Percentiles rank a stretch among this genome's conserved stretches.
Conservation (phyloP, 768 basidiomycete genomes). For the Fistulinella prunicolor region DNA sequence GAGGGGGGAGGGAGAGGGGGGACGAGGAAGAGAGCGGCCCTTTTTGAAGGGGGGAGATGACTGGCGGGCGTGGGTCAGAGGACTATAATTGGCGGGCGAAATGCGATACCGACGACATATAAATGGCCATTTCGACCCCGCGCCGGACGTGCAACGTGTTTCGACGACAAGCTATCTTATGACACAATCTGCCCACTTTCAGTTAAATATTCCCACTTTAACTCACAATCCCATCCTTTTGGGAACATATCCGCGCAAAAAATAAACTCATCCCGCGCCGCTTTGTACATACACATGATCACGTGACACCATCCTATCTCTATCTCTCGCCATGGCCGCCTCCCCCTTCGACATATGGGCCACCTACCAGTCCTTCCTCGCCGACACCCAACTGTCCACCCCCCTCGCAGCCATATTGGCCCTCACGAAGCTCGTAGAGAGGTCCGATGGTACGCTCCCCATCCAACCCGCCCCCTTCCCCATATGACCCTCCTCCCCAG, state of each 20-base stretch:
- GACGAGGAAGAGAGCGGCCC: conserved; percentile 26
- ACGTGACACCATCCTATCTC: conserved; percentile 19
- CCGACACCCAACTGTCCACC: conserved; percentile 68
- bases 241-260: conserved; percentile 24
- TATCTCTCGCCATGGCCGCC: conserved; percentile 9
- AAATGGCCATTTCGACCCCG: conserved; percentile 52
- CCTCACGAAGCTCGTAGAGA: conserved; percentile 75
- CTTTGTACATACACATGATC: conserved; percentile 12
- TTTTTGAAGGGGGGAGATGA: conserved; percentile 38
- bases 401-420: conserved; percentile 89
- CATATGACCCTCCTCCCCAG: conserved; percentile 35
- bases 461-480: conserved; percentile 12
- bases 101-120: conserved; percentile 50
- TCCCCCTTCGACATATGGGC: conserved; percentile 46
- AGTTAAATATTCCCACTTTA: conserved; percentile 14
- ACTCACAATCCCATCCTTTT: conserved; percentile 8
- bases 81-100: conserved; percentile 50
- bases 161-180: conserved; percentile 48
- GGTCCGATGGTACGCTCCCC: conserved; percentile 61
- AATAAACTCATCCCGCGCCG: conserved; percentile 2
- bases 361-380: conserved; percentile 59
- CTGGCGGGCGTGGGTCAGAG: conserved; percentile 42
- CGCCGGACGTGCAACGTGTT: conserved; percentile 77
- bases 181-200: conserved; percentile 21
- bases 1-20: conserved; percentile 27